Evolutionary conservation across 2,329 filamentous ascomycete species (phyloP), one percentile per base, ranked within the genome.

Genomic region (Monosporascus sp.): DNA sequence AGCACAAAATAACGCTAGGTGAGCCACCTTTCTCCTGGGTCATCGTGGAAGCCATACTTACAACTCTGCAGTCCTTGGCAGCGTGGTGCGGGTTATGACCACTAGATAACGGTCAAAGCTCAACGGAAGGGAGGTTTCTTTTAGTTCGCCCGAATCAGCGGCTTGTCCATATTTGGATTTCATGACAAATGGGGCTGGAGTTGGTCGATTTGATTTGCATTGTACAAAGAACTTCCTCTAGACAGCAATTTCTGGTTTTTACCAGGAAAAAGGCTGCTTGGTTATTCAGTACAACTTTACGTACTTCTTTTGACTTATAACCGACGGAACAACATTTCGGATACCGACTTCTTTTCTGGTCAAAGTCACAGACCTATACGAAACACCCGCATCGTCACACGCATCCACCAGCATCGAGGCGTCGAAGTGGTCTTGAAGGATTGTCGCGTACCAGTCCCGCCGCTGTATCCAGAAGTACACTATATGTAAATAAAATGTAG

Each of bases 11-110:
- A 76, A 70, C 57, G 64, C 74, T 47, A 78, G 75, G 77, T 79
- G 66, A 72, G 73, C 54, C 18, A 9, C 15, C 36, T n/a, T 34
- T 11, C 25, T 9, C 27, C 47, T 22, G 36, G 36, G 37, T 6
- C 44, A 4, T 51, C 17, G 18, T 14, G 37, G 44, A 51, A 44
- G 27, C 49, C 44, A 9, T 25, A 54, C 64, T 66, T 58, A 69
- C 59, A 24, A 31, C 47, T 46, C 42, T 49, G 20, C 58, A 81
- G 77, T 67, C 77, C 77, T 57, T 81, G 78, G 78, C 78, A 81
- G 68, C 75, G 78, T 60, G 78, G 78, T 60, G 78, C 78, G 51
- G 78, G 78, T 56, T 81, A 81, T 64, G 78, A 81, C 47, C 70
- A 75, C 65, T 75, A 73, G 58, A 56, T 46, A 47, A 51, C 50